Evolutionary conservation across 129 eudicot species (phyloP).

Genomic region (Dittrichia graveolens): DNA sequence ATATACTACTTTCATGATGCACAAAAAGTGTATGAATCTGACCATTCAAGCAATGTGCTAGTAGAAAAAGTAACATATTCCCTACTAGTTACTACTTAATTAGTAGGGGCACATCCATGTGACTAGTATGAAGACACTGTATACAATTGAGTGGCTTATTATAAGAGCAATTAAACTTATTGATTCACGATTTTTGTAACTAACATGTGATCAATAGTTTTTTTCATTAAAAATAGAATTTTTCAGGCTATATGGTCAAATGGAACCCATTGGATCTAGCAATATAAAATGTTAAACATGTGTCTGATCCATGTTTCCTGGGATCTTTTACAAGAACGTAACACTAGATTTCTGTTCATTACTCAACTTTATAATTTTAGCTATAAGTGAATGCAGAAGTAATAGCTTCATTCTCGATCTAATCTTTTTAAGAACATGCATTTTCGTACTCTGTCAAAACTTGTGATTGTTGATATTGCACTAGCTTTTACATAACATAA

Average conservation of each 20-base stretch:
- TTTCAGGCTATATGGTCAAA: slow-evolving; percentile 14
- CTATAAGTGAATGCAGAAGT: not conserved
- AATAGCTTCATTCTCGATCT: not conserved
- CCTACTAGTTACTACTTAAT: slow-evolving; percentile 15
- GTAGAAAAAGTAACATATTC: not conserved
- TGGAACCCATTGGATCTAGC: slow-evolving; percentile 3
- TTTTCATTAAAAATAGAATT: slow-evolving; percentile 5
- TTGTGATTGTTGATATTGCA: not conserved
- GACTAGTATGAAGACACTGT: slow-evolving; percentile 23
- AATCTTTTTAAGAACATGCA: not conserved
- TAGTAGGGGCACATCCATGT: slow-evolving; percentile 31
- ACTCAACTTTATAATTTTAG: not conserved
- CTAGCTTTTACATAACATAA: not conserved
- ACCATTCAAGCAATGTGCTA: not conserved
- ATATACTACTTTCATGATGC: slow-evolving; percentile 1
- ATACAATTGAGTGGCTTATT: slow-evolving; percentile 16
- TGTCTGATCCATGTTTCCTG: slow-evolving; percentile 1
- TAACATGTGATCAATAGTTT: slow-evolving; percentile 16
- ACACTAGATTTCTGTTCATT: not conserved
- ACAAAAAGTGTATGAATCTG: not conserved
- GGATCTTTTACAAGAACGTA: not conserved
- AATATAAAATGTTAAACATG: not conserved
- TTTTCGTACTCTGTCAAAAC: not conserved
- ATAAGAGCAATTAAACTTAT: slow-evolving; percentile 17
- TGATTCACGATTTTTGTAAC: not conserved